Conservation (phyloP, 2,329 filamentous ascomycete genomes). For the Tolypocladium ophioglossoides region DNA sequence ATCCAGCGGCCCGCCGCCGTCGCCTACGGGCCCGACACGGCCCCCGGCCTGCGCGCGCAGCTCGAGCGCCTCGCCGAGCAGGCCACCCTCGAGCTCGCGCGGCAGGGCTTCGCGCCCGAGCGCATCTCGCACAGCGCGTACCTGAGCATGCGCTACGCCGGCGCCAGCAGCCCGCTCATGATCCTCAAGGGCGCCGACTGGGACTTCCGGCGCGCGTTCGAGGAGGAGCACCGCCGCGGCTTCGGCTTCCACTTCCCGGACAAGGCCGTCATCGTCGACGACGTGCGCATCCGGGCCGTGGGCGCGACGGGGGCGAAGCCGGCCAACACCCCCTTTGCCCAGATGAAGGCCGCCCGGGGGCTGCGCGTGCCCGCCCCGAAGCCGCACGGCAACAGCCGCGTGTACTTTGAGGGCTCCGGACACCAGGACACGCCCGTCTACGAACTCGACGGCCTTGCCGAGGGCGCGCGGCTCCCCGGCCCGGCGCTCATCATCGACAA, state of each 20-base stretch:
- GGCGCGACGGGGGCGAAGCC: slow-evolving; percentile 10
- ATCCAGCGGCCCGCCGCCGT: slow-evolving; percentile 24
- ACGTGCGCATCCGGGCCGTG: slow-evolving; percentile 29
- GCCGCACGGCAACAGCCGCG: slow-evolving; percentile 7
- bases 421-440: slow-evolving; percentile 15
- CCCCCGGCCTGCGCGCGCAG: slow-evolving; percentile 9
- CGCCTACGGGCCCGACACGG: slow-evolving; percentile 11
- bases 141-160: slow-evolving; percentile 32
- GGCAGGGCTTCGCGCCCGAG: slow-evolving; percentile 19
- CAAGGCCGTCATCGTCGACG: slow-evolving; percentile 30
- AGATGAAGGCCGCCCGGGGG: slow-evolving; percentile 8
- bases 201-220: slow-evolving; percentile 12
- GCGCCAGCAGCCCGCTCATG: slow-evolving; percentile 30
- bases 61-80: slow-evolving; percentile 12
- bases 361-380: neutral
- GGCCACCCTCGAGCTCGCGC: slow-evolving; percentile 10
- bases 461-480: slow-evolving; percentile 11
- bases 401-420: slow-evolving; percentile 11
- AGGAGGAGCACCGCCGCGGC: slow-evolving; percentile 59
- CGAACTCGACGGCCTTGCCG: slow-evolving; percentile 10
- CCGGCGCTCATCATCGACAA: slow-evolving; percentile 51
- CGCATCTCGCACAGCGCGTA: slow-evolving; percentile 30
- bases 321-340: slow-evolving; percentile 11
- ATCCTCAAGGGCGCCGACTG: slow-evolving; percentile 16
- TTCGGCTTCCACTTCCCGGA: slow-evolving; percentile 55